Conservation (phyloP, 257 asterid genomes). For the Solanum ossicruentum region DNA sequence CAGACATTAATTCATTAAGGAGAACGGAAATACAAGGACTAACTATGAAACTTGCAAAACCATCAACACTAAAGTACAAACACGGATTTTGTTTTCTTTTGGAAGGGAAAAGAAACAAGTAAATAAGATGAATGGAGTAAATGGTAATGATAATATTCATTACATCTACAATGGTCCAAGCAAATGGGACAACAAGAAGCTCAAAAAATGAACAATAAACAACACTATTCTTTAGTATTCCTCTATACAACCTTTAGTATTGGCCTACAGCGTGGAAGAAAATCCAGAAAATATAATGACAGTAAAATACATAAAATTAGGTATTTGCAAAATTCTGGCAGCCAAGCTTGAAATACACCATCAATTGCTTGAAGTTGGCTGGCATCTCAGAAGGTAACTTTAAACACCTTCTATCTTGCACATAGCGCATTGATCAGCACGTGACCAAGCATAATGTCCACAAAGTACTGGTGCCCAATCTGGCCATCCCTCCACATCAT, state of each 20-base stretch:
- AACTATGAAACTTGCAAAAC: background rate
- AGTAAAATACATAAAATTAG: background rate
- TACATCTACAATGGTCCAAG: background rate
- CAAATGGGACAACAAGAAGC: background rate
- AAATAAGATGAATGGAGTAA: background rate
- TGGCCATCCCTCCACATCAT: conserved; percentile 75
- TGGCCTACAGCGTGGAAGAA: background rate
- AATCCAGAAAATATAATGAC: background rate
- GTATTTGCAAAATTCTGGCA: background rate
- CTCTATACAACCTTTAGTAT: background rate
- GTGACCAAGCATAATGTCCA: conserved; percentile 88
- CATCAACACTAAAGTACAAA: background rate
- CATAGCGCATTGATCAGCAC: conserved; percentile 58
- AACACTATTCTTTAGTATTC: background rate
- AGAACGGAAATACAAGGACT: background rate
- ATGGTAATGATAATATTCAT: background rate
- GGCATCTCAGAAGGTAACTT: background rate
- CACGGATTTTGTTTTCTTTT: background rate
- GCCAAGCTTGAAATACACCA: background rate
- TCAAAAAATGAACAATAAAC: background rate
- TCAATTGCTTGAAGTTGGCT: background rate
- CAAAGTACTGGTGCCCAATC: conserved; percentile 90
- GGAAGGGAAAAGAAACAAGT: background rate
- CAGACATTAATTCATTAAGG: background rate
- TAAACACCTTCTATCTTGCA: background rate